Evolutionary conservation across 495 filamentous ascomycete genomes (phyloP), one percentile per base, ranked within the genome.

Genomic region (Physcia stellaris): DNA sequence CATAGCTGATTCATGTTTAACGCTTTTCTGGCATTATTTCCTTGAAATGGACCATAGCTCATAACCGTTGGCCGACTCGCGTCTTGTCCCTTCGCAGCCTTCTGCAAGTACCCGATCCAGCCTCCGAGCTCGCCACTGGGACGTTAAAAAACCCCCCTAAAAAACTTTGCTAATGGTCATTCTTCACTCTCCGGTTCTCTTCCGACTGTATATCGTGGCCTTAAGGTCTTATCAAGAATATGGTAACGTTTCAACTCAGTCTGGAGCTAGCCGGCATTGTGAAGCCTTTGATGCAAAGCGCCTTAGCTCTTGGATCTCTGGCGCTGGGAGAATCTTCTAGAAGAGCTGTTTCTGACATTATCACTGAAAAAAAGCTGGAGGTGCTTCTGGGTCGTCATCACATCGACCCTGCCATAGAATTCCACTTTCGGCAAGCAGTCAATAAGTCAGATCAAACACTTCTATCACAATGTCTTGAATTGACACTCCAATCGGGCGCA

Each of bases 231-330:
- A n/a, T n/a, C n/a, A n/a, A n/a, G n/a, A n/a, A n/a, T n/a, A n/a
- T n/a, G n/a, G n/a, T n/a, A n/a, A n/a, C n/a, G n/a, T 46, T 46
- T 4, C 37, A 46, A 26, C 29, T 41, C 7, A 27, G 43, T 10
- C 16, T 41, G 17, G 43, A 46, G 24, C 43, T 46, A 6, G 41
- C 43, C n/a, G 41, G 37, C 24, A 41, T 46, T 12, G 26, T 46
- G 4, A 41, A 46, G 30, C 37, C 43, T 16, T 27, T 46, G 1
- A 34, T 23, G 15, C 32, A 40, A 18, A 38, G 37, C 6, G 15
- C 41, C 10, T 35, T 32, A 13, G 31, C 24, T 4, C 11, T 41
- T 3, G 23, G 28, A 11, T 46, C 43, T 16, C 24, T 46, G 6
- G 43, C 43, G n/a, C 18, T 46, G 12, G 12, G 30, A 3, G 37